Conservation (phyloP, 257 asterid species). For the Penstemon davidsonii region DNA sequence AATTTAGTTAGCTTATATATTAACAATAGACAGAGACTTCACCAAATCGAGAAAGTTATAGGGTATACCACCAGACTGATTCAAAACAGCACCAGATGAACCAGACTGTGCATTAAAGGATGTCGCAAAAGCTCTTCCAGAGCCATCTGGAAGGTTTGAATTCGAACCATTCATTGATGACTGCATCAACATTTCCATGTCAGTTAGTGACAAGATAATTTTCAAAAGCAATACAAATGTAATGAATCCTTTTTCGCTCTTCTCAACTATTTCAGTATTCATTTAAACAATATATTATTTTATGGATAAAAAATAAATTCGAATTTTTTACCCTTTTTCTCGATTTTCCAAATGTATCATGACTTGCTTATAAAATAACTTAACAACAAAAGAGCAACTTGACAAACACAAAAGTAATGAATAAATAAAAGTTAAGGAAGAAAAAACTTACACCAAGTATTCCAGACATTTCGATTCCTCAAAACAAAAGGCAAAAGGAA, state of each 20-base stretch:
- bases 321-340: neutral
- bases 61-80: conserved; percentile 62
- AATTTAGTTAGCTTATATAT: conserved; percentile 10
- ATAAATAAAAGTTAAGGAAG: conserved; percentile 18
- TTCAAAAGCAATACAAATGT: conserved; percentile 23
- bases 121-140: conserved; percentile 62
- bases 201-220: conserved; percentile 17
- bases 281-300: neutral
- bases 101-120: conserved; percentile 78
- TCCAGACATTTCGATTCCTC: conserved; percentile 50
- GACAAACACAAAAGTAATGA: conserved; percentile 8
- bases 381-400: neutral
- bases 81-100: conserved; percentile 59
- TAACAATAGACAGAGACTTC: conserved; percentile 10
- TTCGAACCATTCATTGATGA: conserved; percentile 71
- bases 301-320: neutral
- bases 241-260: neutral
- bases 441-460: conserved; percentile 44
- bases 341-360: neutral
- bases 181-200: conserved; percentile 44
- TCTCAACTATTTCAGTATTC: neutral
- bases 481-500: conserved; percentile 31
- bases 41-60: conserved; percentile 25
- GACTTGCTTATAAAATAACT: conserved; percentile 1
- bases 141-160: conserved; percentile 65